phyloP scores from a whole-genome alignment of 306 rosid genomes.

The Rosa persica region DNA sequence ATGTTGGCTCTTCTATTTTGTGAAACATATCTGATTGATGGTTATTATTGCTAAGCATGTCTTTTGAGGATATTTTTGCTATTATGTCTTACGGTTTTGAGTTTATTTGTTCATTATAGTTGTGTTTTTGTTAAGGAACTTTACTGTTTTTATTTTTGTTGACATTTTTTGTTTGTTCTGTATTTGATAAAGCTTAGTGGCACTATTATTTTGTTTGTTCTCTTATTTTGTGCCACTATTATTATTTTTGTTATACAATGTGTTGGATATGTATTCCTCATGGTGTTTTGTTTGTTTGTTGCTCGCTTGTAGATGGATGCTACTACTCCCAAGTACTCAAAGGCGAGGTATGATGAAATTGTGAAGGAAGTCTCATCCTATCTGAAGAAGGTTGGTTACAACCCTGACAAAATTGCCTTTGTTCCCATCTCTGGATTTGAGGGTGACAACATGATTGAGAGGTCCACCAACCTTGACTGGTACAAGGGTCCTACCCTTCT shows the following conservation, averaged over 20 bases:
- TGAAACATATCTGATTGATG: neutral
- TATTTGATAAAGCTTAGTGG: too few species aligned
- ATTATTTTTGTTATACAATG: neutral
- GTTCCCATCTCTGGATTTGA: too few species aligned
- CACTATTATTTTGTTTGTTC: too few species aligned
- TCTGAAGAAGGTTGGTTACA: conserved; percentile 39
- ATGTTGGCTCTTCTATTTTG: neutral
- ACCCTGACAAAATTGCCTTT: conserved; percentile 28
- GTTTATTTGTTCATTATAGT: too few species aligned
- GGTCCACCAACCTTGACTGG: conserved; percentile 38
- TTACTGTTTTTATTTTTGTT: too few species aligned
- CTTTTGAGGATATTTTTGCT: too few species aligned
- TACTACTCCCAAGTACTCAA: conserved; percentile 31
- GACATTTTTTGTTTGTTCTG: too few species aligned
- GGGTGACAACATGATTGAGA: too few species aligned
- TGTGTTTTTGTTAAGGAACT: too few species aligned
- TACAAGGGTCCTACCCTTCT: conserved; percentile 44
- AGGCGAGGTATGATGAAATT: conserved; percentile 17
- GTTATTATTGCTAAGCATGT: too few species aligned
- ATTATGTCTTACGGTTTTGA: too few species aligned
- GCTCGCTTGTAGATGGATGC: conserved; percentile 30
- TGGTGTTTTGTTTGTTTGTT: neutral
- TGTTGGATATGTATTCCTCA: neutral
- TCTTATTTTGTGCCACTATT: too few species aligned
- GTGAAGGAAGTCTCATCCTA: conserved; percentile 41